Evolutionary conservation across 306 rosid species (phyloP), one percentile per base, ranked within the genome.

Genomic region (Malus asiatica): DNA sequence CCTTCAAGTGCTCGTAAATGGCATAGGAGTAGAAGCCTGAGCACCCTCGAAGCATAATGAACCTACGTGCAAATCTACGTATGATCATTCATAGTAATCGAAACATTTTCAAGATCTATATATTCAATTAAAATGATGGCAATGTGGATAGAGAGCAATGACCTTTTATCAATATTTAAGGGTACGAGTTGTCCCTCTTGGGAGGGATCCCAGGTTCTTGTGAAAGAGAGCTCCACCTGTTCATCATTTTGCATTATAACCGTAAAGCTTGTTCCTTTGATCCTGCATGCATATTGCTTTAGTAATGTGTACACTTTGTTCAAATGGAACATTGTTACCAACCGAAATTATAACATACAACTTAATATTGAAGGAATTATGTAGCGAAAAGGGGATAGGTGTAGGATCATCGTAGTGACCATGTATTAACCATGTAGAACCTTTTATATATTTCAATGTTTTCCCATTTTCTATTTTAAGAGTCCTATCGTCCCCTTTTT

Each of bases 21-120:
- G 93, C 98, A 30, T 95, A 95, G 3, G 97, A 53, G 83, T 95
- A 95, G 83, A 95, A 89, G 60, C 98, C 98, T 2, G 97, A 95
- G 2, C 80, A 84, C 29, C 93, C 95, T 19, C 92, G 88, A 58
- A 90, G 91, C 96, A 95, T 70, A 76, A 95, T 77, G 71, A 95
- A 95, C 92, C 98, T 93, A 82, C 42, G 10, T 38, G 42, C 10
- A 57, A 58, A 64, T 80, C 25, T 35, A 66, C 25, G 4, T 8
- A 18, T 32, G 68, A 27, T 61, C 20, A 51, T 51, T 51, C 55
- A 51, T 51, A 45, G 14, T 12, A 45, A 45, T 45, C 51, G 16
- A 51, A 4, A 51, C 6, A 51, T 6, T 16, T 51, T 51, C 55
- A 51, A 51, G 55, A 51, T 16, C 55, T 51, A 42, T 51, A 51